A percentile compares a stretch with the other conserved stretches of the same genome.
These are phyloP conservation scores for Pythium folliculosum DNA, from an alignment of 352 stramenopile species.

Conservation along the genomic window DNA sequence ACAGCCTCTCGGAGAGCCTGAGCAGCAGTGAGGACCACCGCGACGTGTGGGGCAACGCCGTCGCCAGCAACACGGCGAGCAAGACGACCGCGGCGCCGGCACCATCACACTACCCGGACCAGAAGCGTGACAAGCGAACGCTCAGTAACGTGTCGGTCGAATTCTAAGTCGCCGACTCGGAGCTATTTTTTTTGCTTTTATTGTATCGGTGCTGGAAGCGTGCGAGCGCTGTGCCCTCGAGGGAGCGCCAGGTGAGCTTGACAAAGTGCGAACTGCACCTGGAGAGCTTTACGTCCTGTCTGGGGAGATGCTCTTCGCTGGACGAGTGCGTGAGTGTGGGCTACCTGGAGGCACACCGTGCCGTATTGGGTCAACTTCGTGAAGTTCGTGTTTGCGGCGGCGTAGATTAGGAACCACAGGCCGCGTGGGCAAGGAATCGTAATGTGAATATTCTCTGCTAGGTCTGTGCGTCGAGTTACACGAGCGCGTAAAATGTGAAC, in stretches of 20 bases:
- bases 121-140: slow-evolving; percentile 23
- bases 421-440: background rate
- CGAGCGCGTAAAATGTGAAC: slow-evolving; percentile 93
- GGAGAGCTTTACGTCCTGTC: too few relatives aligned
- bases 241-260: too few relatives aligned
- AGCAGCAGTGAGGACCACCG: slow-evolving; percentile 24
- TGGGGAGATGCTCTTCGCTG: too few relatives aligned
- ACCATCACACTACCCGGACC: background rate
- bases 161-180: slow-evolving; percentile 20
- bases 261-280: too few relatives aligned
- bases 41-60: slow-evolving; percentile 24
- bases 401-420: too few relatives aligned
- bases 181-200: slow-evolving; percentile 1
- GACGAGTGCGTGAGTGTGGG: too few relatives aligned
- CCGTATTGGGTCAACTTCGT: too few relatives aligned
- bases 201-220: slow-evolving; percentile 2
- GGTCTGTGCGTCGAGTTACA: slow-evolving; percentile 19
- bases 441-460: slow-evolving; percentile 5
- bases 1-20: slow-evolving; percentile 18
- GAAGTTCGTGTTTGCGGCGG: too few relatives aligned
- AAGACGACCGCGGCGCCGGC: background rate
- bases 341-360: too few relatives aligned
- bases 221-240: background rate
- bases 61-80: background rate
- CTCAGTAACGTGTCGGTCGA: slow-evolving; percentile 32